Conservation (phyloP, 257 asterid species). For the Osmanthus fragrans region DNA sequence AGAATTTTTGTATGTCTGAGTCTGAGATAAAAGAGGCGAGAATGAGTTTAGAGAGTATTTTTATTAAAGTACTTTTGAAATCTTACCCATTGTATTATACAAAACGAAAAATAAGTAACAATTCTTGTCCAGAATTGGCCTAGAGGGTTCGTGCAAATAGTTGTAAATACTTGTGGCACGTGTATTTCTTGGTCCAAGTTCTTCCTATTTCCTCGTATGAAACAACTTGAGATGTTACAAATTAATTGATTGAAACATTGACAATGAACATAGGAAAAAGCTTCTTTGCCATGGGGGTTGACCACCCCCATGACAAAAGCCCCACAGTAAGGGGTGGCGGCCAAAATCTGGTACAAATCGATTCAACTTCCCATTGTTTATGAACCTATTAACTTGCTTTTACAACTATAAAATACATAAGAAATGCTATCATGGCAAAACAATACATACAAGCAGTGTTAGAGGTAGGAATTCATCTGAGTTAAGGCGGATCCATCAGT, state of each 20-base stretch:
- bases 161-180: background rate
- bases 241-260: constrained; percentile 14
- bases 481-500: too few species aligned
- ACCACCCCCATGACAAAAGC: too few species aligned
- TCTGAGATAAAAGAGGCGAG: too few species aligned
- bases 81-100: too few species aligned
- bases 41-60: too few species aligned
- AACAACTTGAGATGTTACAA: background rate
- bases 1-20: too few species aligned
- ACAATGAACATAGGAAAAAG: constrained; percentile 18
- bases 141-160: background rate
- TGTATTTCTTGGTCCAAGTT: background rate
- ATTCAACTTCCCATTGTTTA: background rate
- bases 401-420: constrained; percentile 33
- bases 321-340: too few species aligned
- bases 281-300: too few species aligned
- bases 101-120: too few species aligned
- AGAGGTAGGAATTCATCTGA: too few species aligned
- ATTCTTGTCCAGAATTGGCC: too few species aligned
- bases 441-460: background rate
- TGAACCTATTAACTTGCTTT: constrained; percentile 12
- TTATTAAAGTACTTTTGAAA: too few species aligned
- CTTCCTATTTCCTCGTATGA: background rate
- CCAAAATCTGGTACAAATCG: constrained; percentile 19
- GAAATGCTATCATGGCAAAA: constrained; percentile 10